Evolutionary conservation across 768 basidiomycete species (phyloP).

Genomic region (Coprinellus aureogranulatus): DNA sequence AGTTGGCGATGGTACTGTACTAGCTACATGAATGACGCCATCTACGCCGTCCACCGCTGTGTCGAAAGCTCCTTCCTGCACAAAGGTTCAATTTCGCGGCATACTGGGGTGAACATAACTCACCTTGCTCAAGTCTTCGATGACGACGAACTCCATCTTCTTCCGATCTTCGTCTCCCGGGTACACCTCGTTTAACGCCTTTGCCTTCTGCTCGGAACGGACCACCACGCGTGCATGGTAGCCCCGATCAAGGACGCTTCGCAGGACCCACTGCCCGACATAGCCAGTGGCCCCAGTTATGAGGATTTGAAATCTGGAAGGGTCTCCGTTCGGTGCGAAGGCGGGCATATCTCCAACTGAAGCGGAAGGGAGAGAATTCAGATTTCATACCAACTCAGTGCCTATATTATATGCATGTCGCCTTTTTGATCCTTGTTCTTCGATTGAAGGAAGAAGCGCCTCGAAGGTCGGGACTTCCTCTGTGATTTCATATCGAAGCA

Average conservation of each 20-base stretch:
- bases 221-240: conserved; percentile 65
- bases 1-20: conserved; percentile 35
- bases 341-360: conserved; percentile 23
- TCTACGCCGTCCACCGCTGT: conserved; percentile 69
- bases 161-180: conserved; percentile 37
- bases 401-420: too few species aligned
- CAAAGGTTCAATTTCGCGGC: neutral
- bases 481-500: too few species aligned
- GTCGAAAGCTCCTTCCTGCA: conserved; percentile 62
- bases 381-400: too few species aligned
- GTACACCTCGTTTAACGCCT: conserved; percentile 42
- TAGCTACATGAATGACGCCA: neutral
- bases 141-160: conserved; percentile 54
- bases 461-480: too few species aligned
- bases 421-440: too few species aligned
- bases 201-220: conserved; percentile 55
- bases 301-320: conserved; percentile 29
- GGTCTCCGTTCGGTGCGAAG: neutral
- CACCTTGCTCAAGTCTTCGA: conserved; percentile 56
- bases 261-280: conserved; percentile 53
- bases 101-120: conserved; percentile 10
- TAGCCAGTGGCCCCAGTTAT: conserved; percentile 56
- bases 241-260: conserved; percentile 51
- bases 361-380: too few species aligned
- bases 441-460: too few species aligned